phyloP scores from a whole-genome alignment of 768 basidiomycete species.

The Mycena latifolia region DNA sequence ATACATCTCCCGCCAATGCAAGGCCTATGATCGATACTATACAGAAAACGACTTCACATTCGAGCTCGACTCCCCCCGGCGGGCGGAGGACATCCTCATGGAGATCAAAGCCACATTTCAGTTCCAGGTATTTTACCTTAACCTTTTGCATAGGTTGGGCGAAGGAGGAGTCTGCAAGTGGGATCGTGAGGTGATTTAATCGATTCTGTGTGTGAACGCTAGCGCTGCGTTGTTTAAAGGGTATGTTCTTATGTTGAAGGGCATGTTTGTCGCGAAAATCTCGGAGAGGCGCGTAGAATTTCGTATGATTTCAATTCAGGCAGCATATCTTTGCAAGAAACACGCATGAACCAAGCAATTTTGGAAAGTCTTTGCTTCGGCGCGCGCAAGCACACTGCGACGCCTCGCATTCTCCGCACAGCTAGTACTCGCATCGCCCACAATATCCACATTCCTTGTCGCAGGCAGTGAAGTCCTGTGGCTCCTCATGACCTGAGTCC shows the following conservation, averaged over 20 bases:
- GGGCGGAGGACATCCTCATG: constrained; percentile 68
- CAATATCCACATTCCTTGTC: constrained; percentile 5
- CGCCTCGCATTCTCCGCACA: no score
- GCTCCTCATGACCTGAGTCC: not conserved
- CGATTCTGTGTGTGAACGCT: constrained; percentile 52
- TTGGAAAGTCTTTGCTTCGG: no score
- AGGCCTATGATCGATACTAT: not conserved
- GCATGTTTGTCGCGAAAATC: no score
- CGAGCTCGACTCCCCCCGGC: constrained; percentile 62
- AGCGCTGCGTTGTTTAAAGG: no score
- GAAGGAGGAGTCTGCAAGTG: constrained; percentile 68
- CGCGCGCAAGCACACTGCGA: no score
- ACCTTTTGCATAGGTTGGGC: constrained; percentile 62
- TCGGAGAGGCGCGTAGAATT: no score
- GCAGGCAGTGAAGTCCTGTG: not conserved
- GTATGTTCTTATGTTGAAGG: no score
- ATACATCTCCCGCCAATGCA: no score
- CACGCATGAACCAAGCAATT: no score
- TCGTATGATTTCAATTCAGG: no score
- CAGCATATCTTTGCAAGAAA: no score
- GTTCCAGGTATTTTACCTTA: constrained; percentile 62
- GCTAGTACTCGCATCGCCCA: not conserved
- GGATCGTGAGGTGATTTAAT: constrained; percentile 64
- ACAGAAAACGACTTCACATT: constrained; percentile 70
- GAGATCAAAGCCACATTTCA: constrained; percentile 65